These are phyloP conservation scores for Asterophora lycoperdoides DNA, from an alignment of 768 basidiomycete genomes.

Conservation along the genomic window DNA sequence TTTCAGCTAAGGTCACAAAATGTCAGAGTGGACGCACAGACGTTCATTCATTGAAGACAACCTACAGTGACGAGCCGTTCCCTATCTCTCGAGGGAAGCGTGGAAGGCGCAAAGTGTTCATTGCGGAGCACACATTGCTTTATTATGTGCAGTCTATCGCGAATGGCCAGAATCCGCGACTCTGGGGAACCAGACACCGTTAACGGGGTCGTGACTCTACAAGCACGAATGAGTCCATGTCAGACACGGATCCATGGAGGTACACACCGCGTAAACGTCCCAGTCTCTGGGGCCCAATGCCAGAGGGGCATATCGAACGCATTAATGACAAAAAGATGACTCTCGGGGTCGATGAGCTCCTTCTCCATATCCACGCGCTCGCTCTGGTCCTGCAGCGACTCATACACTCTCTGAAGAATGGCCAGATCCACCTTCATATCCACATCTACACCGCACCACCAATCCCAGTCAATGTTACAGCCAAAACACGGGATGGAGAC, in stretches of 20 bases:
- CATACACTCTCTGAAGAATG: constrained; percentile 69
- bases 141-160: constrained; percentile 87
- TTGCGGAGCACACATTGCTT: constrained; percentile 91
- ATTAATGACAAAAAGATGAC: constrained; percentile 78
- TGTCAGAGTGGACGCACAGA: neutral
- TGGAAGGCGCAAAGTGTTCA: constrained; percentile 97
- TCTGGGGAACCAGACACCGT: constrained; percentile 83
- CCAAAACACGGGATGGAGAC: too few relatives aligned
- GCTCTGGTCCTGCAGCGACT: constrained; percentile 65
- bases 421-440: constrained; percentile 75
- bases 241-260: too few relatives aligned
- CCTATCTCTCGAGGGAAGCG: constrained; percentile 83
- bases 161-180: constrained; percentile 70
- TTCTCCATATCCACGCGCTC: constrained; percentile 45
- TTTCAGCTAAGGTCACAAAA: constrained; percentile 53
- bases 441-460: constrained; percentile 46
- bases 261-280: constrained; percentile 73
- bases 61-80: constrained; percentile 84
- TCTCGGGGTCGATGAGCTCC: constrained; percentile 73
- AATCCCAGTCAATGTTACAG: neutral
- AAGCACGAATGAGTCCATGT: constrained; percentile 28
- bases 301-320: constrained; percentile 96
- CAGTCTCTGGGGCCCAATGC: constrained; percentile 83
- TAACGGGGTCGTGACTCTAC: constrained; percentile 48
- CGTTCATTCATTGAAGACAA: neutral